These are phyloP conservation scores for Arabidopsis arenosa DNA, from an alignment of 345 rosid species.

Conservation along the genomic window DNA sequence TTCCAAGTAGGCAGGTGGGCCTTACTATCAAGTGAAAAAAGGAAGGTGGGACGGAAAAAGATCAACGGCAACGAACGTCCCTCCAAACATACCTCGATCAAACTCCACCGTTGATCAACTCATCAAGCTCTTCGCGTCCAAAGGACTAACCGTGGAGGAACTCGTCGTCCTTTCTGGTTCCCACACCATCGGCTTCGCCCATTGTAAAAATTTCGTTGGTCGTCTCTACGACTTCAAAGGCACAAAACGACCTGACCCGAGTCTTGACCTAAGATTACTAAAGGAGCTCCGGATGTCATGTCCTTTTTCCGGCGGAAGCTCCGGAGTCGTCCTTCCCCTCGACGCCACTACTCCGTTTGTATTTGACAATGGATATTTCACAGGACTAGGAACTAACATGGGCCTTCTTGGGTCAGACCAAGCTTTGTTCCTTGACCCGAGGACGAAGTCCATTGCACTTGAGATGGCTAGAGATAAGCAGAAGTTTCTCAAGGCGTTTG, in stretches of 20 bases:
- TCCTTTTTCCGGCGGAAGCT: constrained; percentile 59
- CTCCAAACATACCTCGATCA: constrained; percentile 59
- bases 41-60: constrained; percentile 81
- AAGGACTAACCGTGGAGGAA: constrained; percentile 68
- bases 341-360: constrained; percentile 78
- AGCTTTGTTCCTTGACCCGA: constrained; percentile 58
- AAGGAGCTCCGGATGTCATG: constrained; percentile 79
- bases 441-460: constrained; percentile 65
- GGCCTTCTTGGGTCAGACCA: constrained; percentile 76
- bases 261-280: constrained; percentile 61
- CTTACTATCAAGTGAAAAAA: constrained; percentile 78
- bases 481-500: constrained; percentile 68
- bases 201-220: constrained; percentile 60
- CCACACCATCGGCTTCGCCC: constrained; percentile 88
- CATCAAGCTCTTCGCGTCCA: constrained; percentile 69
- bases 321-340: constrained; percentile 62
- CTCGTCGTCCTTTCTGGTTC: constrained; percentile 81
- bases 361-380: constrained; percentile 72
- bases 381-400: constrained; percentile 57
- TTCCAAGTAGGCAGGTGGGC: constrained; percentile 62
- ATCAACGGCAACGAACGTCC: constrained; percentile 67
- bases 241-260: constrained; percentile 64
- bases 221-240: constrained; percentile 69
- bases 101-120: constrained; percentile 75
- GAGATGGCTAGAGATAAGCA: constrained; percentile 57